Conservation (phyloP, 108 stramenopile species). For the Cyclotella distinguenda region DNA sequence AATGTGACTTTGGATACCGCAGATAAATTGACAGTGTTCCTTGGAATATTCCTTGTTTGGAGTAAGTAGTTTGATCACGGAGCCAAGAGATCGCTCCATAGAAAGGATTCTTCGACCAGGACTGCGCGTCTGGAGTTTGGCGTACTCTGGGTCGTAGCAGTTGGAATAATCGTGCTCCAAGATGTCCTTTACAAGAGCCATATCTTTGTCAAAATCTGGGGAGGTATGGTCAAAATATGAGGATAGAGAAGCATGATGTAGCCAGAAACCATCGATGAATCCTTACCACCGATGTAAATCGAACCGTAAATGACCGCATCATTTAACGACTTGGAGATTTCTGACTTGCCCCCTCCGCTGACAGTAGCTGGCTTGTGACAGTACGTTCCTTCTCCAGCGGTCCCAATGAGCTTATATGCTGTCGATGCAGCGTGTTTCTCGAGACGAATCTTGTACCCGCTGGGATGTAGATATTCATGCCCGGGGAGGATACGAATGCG, state of each 20-base stretch:
- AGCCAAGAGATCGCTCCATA: slow-evolving; percentile 50
- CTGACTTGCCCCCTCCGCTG: slow-evolving; percentile 56
- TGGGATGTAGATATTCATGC: slow-evolving; percentile 52
- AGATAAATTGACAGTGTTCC: slow-evolving; percentile 52
- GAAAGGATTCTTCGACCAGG: slow-evolving; percentile 39
- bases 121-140: slow-evolving; percentile 25
- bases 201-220: slow-evolving; percentile 51
- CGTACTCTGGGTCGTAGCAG: slow-evolving; percentile 47
- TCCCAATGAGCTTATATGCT: slow-evolving; percentile 50
- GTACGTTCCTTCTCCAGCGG: slow-evolving; percentile 55
- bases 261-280: not conserved
- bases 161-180: slow-evolving; percentile 49
- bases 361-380: slow-evolving; percentile 66
- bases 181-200: slow-evolving; percentile 41
- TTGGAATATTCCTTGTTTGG: slow-evolving; percentile 54
- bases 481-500: slow-evolving; percentile 50
- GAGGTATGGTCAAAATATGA: too few species aligned
- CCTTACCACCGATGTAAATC: slow-evolving; percentile 46
- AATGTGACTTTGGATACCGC: slow-evolving; percentile 48
- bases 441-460: slow-evolving; percentile 52
- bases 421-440: slow-evolving; percentile 48
- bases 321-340: slow-evolving; percentile 54
- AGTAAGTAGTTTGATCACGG: slow-evolving; percentile 56
- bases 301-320: slow-evolving; percentile 60
- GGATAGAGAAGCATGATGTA: too few species aligned